Evolutionary conservation across 2,329 filamentous ascomycete species (phyloP).

Genomic region (Penicillium sp.): DNA sequence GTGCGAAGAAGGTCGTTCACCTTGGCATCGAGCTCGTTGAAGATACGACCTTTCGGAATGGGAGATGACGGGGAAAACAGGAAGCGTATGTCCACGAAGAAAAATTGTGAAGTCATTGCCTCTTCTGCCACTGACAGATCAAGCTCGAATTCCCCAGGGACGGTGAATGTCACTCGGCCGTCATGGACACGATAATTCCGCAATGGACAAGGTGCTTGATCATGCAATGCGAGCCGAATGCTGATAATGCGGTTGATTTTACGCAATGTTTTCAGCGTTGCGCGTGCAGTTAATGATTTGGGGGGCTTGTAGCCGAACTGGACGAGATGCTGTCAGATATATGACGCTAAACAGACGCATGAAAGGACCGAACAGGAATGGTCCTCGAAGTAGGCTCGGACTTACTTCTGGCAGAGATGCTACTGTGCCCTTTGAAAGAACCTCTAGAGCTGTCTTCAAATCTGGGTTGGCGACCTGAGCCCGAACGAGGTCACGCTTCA

Average conservation of each 20-base stretch:
- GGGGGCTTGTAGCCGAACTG: slow-evolving; percentile 75
- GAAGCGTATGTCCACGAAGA: slow-evolving; percentile 89
- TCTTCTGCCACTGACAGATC: slow-evolving; percentile 90
- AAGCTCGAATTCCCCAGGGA: slow-evolving; percentile 83
- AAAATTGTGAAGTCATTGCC: slow-evolving; percentile 78
- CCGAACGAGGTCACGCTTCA: slow-evolving; percentile 69
- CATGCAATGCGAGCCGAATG: slow-evolving; percentile 78
- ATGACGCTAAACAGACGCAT: not conserved
- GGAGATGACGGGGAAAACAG: slow-evolving; percentile 70
- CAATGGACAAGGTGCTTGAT: slow-evolving; percentile 77
- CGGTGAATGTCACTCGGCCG: slow-evolving; percentile 85
- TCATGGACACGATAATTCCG: slow-evolving; percentile 73
- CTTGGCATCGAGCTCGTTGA: slow-evolving; percentile 64
- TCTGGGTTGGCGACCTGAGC: slow-evolving; percentile 86
- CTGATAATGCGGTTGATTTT: slow-evolving; percentile 82
- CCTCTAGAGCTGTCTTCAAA: slow-evolving; percentile 80
- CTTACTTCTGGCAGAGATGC: slow-evolving; percentile 75
- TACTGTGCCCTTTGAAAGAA: slow-evolving; percentile 74
- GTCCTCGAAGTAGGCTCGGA: slow-evolving; percentile 11
- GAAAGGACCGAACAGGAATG: too few relatives aligned
- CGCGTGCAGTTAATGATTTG: slow-evolving; percentile 66
- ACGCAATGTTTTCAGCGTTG: slow-evolving; percentile 71
- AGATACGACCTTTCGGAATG: slow-evolving; percentile 61
- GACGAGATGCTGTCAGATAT: slow-evolving; percentile 18
- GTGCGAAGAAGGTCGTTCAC: slow-evolving; percentile 69